Base-by-base conservation (phyloP, 2,329 filamentous ascomycete species). In the Hypoxylon sp. region DNA sequence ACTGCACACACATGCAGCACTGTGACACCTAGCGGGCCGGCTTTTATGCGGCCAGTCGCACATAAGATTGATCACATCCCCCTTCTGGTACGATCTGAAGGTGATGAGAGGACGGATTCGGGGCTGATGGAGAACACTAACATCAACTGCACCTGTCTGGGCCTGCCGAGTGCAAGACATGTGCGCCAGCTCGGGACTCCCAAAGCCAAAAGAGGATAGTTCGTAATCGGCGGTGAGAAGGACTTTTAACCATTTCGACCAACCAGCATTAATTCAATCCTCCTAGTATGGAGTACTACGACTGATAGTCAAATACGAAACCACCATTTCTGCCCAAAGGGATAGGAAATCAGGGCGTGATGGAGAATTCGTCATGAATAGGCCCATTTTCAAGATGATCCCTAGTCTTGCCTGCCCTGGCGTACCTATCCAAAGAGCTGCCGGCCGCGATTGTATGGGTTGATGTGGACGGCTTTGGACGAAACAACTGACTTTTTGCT, bases 21-120 rank as follows among this genome's bases (percentile, higher is more conserved):
- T 72, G 73, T 75, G 75, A 76, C 67, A 70, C 57, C 63, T 74
- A 69, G 71, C 69, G 75, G 72, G 75, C 71, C 74, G 75, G 73
- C 73, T 75, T 74, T 75, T 67, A 74, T 72, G 72, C 73, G 74
- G 70, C 75, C 75, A 73, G 55, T 68, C 67, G 73, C 73, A 72
- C 72, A 68, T 73, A 65, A 64, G 69, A 70, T 70, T 68, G 62
- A 73, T 75, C 68, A 72, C 71, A 74, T 73, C 65, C 68, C 67
- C 64, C 60, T 72, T 73, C 68, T 68, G 73, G 71, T 70, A 67
- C 69, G 68, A 76, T 75, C 69, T 71, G 69, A 68, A 66, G 67
- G 65, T 64, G 63, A 63, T 68, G 53, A 70, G 59, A 72, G 64
- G 64, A 64, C 48, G 51, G 56, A 68, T 73, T 69, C 53, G 58